Evolutionary conservation across 164 flowering plant species (phyloP).

Genomic region (Liquidambar formosana): DNA sequence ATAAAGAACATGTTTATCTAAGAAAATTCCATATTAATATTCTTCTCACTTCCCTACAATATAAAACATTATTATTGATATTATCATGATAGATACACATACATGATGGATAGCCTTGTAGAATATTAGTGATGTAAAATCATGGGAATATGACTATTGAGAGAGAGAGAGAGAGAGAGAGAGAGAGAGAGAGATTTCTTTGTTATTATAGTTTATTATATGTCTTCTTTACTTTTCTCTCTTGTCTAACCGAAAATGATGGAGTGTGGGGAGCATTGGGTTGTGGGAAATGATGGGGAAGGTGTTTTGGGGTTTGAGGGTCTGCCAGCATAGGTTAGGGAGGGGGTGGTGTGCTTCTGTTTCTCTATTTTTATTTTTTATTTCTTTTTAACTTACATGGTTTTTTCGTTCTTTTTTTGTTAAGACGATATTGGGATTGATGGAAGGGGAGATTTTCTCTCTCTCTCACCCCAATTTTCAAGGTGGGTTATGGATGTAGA

Average conservation of each 20-base stretch:
- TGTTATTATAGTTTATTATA: slow-evolving; percentile 10
- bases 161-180: no score
- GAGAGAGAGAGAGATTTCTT: slow-evolving; percentile 1
- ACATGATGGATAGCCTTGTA: slow-evolving; percentile 10
- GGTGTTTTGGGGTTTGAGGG: slow-evolving; percentile 17
- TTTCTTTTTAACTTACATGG: slow-evolving; percentile 20
- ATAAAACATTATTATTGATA: background rate
- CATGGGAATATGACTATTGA: slow-evolving; percentile 29
- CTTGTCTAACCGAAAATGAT: slow-evolving; percentile 69
- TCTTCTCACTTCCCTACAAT: background rate
- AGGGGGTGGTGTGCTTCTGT: background rate
- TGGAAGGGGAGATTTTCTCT: slow-evolving; percentile 28
- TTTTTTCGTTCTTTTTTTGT: slow-evolving; percentile 13
- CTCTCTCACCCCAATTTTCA: slow-evolving; percentile 38
- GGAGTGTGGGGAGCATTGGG: slow-evolving; percentile 49
- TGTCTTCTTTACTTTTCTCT: slow-evolving; percentile 14
- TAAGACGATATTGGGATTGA: slow-evolving; percentile 57
- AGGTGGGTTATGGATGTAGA: slow-evolving; percentile 55
- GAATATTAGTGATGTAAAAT: slow-evolving; percentile 44
- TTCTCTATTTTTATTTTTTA: background rate
- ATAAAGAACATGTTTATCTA: slow-evolving; percentile 7
- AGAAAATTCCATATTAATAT: background rate
- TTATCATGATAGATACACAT: background rate
- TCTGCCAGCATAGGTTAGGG: slow-evolving; percentile 10
- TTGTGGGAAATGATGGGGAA: slow-evolving; percentile 53